Evolutionary conservation across 2,329 filamentous ascomycete genomes (phyloP).

Genomic region (Diaporthe vaccinii): DNA sequence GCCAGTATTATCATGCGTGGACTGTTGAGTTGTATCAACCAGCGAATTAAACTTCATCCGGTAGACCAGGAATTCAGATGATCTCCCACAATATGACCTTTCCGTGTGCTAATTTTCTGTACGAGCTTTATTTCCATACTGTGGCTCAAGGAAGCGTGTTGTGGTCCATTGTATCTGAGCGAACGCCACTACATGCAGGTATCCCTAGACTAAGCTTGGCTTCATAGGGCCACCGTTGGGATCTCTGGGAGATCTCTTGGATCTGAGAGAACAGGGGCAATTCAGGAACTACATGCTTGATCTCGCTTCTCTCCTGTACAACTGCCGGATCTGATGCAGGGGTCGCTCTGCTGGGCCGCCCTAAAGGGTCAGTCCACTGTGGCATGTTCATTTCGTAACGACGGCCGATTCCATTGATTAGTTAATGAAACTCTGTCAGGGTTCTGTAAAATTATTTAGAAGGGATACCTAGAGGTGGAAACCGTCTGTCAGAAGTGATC

Average conservation of each 20-base stretch:
- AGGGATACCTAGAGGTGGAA: not conserved
- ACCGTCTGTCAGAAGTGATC: not conserved
- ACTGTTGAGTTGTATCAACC: not conserved
- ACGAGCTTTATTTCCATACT: too few species aligned
- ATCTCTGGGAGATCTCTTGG: not conserved
- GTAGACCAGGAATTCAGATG: not conserved
- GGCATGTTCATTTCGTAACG: too few species aligned
- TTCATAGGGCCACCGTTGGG: not conserved
- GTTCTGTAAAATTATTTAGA: not conserved
- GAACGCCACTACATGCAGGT: conserved; percentile 25
- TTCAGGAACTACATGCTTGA: not conserved
- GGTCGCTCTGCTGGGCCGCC: not conserved
- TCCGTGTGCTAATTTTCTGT: not conserved
- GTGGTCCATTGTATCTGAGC: conserved; percentile 4
- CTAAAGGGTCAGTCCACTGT: not conserved
- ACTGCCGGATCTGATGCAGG: not conserved
- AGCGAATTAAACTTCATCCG: not conserved
- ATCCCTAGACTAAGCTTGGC: conserved; percentile 5
- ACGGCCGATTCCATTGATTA: not conserved
- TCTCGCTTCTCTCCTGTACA: not conserved
- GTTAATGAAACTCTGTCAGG: too few species aligned
- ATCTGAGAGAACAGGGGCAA: not conserved
- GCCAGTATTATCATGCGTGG: not conserved
- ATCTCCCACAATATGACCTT: not conserved
- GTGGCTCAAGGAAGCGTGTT: too few species aligned